These are phyloP conservation scores for Debaryomyces sp. DNA, from an alignment of 1,139 yeast genomes.

Conservation along the genomic window DNA sequence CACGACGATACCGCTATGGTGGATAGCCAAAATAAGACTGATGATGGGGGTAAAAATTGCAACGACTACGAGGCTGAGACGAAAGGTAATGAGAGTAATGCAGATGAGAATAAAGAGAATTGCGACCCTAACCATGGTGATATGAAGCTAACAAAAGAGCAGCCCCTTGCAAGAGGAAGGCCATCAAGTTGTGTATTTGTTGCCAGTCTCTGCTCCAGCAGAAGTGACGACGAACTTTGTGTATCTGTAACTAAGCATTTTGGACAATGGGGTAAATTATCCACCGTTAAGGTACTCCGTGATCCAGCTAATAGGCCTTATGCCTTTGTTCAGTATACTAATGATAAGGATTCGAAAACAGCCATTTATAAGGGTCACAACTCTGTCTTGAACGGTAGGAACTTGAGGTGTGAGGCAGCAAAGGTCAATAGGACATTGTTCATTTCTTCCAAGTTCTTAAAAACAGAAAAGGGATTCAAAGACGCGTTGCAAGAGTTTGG, in stretches of 20 bases:
- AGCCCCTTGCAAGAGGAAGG: constrained; percentile 30
- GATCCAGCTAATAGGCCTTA: constrained; percentile 86
- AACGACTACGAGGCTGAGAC: background rate
- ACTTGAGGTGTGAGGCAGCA: constrained; percentile 86
- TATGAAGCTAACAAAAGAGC: background rate
- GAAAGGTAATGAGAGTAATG: background rate
- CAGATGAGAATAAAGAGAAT: constrained; percentile 7
- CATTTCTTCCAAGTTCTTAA: constrained; percentile 35
- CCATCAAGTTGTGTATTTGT: constrained; percentile 91
- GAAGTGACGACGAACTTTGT: constrained; percentile 70
- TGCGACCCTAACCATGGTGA: background rate
- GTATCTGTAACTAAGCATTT: constrained; percentile 68
- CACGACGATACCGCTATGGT: background rate
- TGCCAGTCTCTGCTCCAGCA: constrained; percentile 69
- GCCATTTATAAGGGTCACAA: constrained; percentile 77
- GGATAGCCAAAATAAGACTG: background rate
- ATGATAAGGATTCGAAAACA: constrained; percentile 65
- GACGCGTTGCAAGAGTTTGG: constrained; percentile 58
- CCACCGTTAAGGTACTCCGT: constrained; percentile 81
- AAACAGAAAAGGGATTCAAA: constrained; percentile 35
- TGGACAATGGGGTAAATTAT: constrained; percentile 65
- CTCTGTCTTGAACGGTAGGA: constrained; percentile 68
- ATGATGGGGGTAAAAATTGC: background rate
- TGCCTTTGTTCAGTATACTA: constrained; percentile 87
- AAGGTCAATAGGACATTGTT: constrained; percentile 86